Base-by-base conservation (phyloP, 2,329 filamentous ascomycete genomes). In the Stachybotrys chartarum region DNA sequence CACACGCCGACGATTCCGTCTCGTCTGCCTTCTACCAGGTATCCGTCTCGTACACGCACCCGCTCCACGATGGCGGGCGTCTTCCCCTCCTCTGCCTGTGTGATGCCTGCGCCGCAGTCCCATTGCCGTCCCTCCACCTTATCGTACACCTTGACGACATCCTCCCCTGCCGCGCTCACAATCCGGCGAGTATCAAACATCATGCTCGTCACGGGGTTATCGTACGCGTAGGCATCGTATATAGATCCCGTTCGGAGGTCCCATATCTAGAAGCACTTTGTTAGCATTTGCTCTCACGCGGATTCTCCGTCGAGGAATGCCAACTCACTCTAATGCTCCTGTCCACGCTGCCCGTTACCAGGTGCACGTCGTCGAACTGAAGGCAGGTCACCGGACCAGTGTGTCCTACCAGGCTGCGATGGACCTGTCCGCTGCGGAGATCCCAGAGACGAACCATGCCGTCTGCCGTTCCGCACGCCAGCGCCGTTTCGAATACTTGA, bases 361-460 rank as follows among this genome's bases (percentile, higher is more conserved):
- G 76, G 72, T 97, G 92, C 39, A 95, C 85, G 66, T 97, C 92
- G 68, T 99, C 94, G 69, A 99, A 99, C 68, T 97, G 94, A 61
- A 99, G 76, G 66, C 90, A 91, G 5, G 94, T 97, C 55, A 99
- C 91, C 0, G 94, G 89, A 0, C 91, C 93, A 1, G 94, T 99
- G 67, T 99, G 94, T 3, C 94, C 94, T 10, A 99, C 92, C 6
- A 99, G 78, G 71, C 91, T 97, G 56, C 94, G 83, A 72, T 97
- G 92, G n/a, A 99, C 94, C 72, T 97, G 93, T 2, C 94, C 94
- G 69, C 91, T 96, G 60, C 94, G 83, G 64, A 99, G 75, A 84
- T 99, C 94, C 94, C 94, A 99, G 39, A 99, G 75, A 56, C 94
- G 81, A 46, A 99, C 92, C 90, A 97, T 95, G 47, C 94, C 94